A percentile compares a stretch with the other conserved stretches of the same genome.
phyloP scores from a whole-genome alignment of 164 flowering plant species.

The Magnolia officinalis region DNA sequence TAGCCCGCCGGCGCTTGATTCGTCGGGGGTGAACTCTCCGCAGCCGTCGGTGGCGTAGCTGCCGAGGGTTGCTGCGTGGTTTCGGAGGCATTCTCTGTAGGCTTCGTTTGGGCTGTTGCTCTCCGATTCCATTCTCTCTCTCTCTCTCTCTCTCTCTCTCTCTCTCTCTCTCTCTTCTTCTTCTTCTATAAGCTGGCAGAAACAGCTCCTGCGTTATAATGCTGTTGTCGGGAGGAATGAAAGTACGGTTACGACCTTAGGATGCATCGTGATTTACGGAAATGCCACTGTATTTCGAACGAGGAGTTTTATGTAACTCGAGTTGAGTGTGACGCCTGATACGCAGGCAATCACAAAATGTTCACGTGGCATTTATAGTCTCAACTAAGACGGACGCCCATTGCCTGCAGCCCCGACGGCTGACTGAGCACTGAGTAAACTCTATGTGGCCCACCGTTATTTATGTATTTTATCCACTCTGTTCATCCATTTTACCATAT shows the following conservation, averaged over 20 bases:
- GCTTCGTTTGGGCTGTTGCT: not conserved
- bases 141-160: not conserved
- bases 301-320: not conserved
- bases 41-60: constrained; percentile 19
- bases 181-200: not conserved
- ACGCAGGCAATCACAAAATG: not conserved
- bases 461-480: not conserved
- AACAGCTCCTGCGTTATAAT: not conserved
- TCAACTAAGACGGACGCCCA: no score
- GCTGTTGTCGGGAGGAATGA: not conserved
- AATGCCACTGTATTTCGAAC: not conserved
- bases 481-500: no score
- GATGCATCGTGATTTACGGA: not conserved
- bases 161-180: not conserved
- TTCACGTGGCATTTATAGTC: not conserved
- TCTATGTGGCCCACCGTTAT: not conserved
- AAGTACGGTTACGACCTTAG: not conserved
- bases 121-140: constrained; percentile 2
- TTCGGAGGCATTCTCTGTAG: constrained; percentile 26
- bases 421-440: not conserved
- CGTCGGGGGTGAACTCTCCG: constrained; percentile 12
- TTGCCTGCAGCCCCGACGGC: no score
- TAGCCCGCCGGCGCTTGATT: not conserved
- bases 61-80: constrained; percentile 29
- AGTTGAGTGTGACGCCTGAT: not conserved